Base-by-base conservation (phyloP, 169 alveolate species). In the Eimeria brunetti region DNA sequence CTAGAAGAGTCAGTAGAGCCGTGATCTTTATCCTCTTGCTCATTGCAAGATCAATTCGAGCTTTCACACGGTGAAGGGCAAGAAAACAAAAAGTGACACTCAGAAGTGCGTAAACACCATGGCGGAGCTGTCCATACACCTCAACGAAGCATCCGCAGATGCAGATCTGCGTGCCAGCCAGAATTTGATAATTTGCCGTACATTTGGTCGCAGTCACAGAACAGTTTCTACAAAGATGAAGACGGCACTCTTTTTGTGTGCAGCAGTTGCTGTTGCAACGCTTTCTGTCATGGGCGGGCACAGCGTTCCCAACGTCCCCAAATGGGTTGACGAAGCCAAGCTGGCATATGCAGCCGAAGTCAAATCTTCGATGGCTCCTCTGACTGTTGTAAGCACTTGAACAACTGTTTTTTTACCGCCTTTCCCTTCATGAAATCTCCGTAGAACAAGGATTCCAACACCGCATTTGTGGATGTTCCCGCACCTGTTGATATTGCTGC, bases 251-350 rank as follows among this genome's bases (percentile, higher is more conserved):
- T 83, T 53, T 30, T 56, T 83, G 90, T 83, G 90, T 64, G 53
- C 75, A 83, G 71, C 71, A 24, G 75, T 83, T 83, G 90, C 90
- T 83, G 90, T 56, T 83, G 90, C 75, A 83, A 30, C 75, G 76
- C 76, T 83, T 51, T 83, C 90, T n/a, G 49, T 49, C 33, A 83
- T 83, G 0, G 88, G 88, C 60, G 51, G 53, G 76, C 76, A 83
- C 24, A 30, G 90, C 90, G 53, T 83, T 24, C 90, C n/a, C 9
- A 51, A 41, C 38, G 60, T 83, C 30, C 90, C 90, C 22, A 83
- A 83, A 83, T 83, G 90, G 90, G 90, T 83, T 6, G 90, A 83
- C 33, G 90, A 83, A 41, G 90, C 90, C 51, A 83, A 83, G 51
- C 90, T 83, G 75, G 90, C 90, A 53, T 83, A 83, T 30, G 90